Percentiles rank a stretch among this genome's conserved stretches.
These are phyloP conservation scores for Brassica juncea DNA, from an alignment of 345 rosid species.

Conservation along the genomic window DNA sequence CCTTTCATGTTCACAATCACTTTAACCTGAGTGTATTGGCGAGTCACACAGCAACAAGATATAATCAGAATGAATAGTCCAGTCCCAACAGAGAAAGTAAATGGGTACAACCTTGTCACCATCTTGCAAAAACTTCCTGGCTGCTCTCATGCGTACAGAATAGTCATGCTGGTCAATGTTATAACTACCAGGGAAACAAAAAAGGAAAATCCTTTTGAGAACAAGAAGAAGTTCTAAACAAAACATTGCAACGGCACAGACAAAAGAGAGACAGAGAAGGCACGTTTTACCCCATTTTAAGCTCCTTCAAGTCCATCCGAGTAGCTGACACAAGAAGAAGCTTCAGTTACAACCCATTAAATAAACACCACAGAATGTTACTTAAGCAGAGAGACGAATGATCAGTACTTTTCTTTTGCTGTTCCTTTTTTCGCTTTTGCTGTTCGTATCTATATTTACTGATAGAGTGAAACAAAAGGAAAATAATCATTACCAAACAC, in stretches of 20 bases:
- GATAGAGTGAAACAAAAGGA: constrained; percentile 29
- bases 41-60: constrained; percentile 16
- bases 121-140: constrained; percentile 75
- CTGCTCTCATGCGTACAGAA: constrained; percentile 84
- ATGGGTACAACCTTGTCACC: constrained; percentile 74
- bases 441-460: constrained; percentile 86
- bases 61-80: neutral
- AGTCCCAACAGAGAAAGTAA: neutral
- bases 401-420: constrained; percentile 80
- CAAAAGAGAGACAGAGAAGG: constrained; percentile 21
- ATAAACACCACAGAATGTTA: neutral
- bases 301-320: constrained; percentile 82
- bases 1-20: constrained; percentile 90
- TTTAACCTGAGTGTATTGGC: constrained; percentile 69
- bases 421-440: constrained; percentile 79
- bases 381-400: constrained; percentile 34
- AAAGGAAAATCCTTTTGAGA: constrained; percentile 45
- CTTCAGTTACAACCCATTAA: constrained; percentile 41
- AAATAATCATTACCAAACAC: constrained; percentile 8
- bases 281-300: constrained; percentile 83
- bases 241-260: neutral
- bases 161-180: constrained; percentile 96
- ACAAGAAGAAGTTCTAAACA: constrained; percentile 24
- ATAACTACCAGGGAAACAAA: constrained; percentile 54
- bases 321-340: constrained; percentile 52